Conservation (phyloP, 495 filamentous ascomycete genomes). For the Penicillium cinerascens region DNA sequence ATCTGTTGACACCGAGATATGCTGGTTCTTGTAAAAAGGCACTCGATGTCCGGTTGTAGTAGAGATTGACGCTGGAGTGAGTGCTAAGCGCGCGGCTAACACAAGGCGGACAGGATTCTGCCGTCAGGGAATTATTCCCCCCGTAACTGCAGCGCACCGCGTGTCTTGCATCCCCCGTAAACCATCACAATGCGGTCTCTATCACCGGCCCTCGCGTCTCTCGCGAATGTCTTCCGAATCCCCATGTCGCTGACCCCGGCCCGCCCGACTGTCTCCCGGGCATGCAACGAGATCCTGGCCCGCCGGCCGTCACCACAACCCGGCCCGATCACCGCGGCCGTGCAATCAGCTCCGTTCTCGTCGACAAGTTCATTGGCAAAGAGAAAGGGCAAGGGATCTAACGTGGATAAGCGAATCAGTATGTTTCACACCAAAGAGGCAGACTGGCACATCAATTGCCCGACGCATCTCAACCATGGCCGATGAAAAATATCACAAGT, state of each 20-base stretch:
- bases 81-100: constrained; percentile 37
- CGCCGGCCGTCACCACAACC: constrained; percentile 24
- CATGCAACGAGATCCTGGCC: constrained; percentile 27
- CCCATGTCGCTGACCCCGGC: constrained; percentile 32
- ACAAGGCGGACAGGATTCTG: constrained; percentile 26
- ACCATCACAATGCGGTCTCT: constrained; percentile 36
- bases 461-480: background rate
- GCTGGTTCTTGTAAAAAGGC: background rate
- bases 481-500: background rate
- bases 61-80: background rate
- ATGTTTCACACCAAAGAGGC: constrained; percentile 17
- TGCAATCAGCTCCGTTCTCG: constrained; percentile 40
- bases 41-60: background rate
- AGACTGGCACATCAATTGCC: background rate
- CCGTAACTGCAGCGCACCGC: constrained; percentile 14
- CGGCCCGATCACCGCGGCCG: constrained; percentile 26
- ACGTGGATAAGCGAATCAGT: constrained; percentile 48
- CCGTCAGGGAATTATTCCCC: constrained; percentile 31
- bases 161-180: constrained; percentile 13
- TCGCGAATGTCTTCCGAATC: constrained; percentile 45
- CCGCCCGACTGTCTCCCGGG: constrained; percentile 28
- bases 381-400: constrained; percentile 22
- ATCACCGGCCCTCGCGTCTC: constrained; percentile 42
- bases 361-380: constrained; percentile 39
- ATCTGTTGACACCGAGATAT: too few species aligned